phyloP scores from a whole-genome alignment of 768 basidiomycete species.

The Termitomyces titanicus region DNA sequence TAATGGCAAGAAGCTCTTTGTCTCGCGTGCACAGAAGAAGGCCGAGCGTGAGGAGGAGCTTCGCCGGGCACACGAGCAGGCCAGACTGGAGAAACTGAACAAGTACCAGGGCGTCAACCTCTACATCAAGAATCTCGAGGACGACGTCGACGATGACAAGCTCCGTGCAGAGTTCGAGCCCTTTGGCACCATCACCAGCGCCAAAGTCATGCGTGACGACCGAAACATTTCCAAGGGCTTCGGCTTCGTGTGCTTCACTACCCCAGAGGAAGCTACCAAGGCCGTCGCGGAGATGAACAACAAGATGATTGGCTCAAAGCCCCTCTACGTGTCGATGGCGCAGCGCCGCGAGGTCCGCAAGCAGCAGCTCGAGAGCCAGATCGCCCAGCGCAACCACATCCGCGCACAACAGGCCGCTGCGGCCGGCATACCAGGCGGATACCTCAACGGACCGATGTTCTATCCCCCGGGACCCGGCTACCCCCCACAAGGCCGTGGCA shows the following conservation, averaged over 20 bases:
- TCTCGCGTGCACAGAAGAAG: constrained; percentile 97
- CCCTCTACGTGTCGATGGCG: constrained; percentile 96
- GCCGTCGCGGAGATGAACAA: constrained; percentile 99
- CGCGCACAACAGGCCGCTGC: constrained; percentile 94
- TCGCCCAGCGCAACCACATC: constrained; percentile 96
- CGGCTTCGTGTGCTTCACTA: constrained; percentile 98
- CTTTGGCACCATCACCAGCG: constrained; percentile 95
- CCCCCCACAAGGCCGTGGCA: constrained; percentile 76
- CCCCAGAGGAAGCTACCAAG: constrained; percentile 98
- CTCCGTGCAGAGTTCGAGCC: constrained; percentile 95
- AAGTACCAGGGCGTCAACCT: constrained; percentile 99
- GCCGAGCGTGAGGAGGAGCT: constrained; percentile 97
- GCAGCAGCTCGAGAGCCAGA: constrained; percentile 98
- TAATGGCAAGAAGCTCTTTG: constrained; percentile 89
- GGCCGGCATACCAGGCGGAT: constrained; percentile 76
- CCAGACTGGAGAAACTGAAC: constrained; percentile 95
- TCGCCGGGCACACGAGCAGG: constrained; percentile 88
- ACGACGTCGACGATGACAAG: constrained; percentile 96
- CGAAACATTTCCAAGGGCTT: constrained; percentile 92
- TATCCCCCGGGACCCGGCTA: constrained; percentile 79
- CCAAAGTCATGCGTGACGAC: constrained; percentile 99
- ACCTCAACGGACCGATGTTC: constrained; percentile 85
- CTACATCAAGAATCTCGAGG: constrained; percentile 99
- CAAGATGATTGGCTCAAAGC: constrained; percentile 99
- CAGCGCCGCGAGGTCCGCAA: constrained; percentile 97